phyloP scores from a whole-genome alignment of 2,329 filamentous ascomycete genomes.

The Aureobasidium leucospermi region DNA sequence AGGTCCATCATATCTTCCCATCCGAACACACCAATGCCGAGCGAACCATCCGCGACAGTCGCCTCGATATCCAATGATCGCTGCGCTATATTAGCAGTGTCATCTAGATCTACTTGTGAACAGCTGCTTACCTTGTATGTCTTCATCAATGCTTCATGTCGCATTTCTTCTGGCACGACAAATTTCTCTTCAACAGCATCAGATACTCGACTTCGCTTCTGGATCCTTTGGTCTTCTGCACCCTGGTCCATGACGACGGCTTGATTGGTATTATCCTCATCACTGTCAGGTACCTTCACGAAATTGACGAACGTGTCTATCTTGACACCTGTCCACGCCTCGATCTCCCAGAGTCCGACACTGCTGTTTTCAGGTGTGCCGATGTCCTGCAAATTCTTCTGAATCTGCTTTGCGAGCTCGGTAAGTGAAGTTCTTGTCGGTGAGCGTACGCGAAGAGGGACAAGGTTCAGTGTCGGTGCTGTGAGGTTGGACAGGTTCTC shows the following conservation, averaged over 20 bases:
- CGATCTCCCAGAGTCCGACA: slow-evolving; percentile 63
- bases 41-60: slow-evolving; percentile 38
- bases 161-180: slow-evolving; percentile 20
- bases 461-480: slow-evolving; percentile 70
- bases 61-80: slow-evolving; percentile 50
- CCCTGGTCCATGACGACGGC: slow-evolving; percentile 21
- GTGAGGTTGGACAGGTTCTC: slow-evolving; percentile 43
- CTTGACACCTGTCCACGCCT: slow-evolving; percentile 63
- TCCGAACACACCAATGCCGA: slow-evolving; percentile 49
- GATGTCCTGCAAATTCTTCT: slow-evolving; percentile 60
- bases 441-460: slow-evolving; percentile 57
- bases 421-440: slow-evolving; percentile 31
- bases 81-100: slow-evolving; percentile 28
- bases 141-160: slow-evolving; percentile 20
- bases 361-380: slow-evolving; percentile 47
- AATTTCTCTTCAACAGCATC: slow-evolving; percentile 13
- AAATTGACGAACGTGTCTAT: slow-evolving; percentile 79
- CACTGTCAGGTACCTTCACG: slow-evolving; percentile 47
- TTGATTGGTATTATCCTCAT: slow-evolving; percentile 4
- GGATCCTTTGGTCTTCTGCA: slow-evolving; percentile 17
- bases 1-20: slow-evolving; percentile 37
- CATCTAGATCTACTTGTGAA: neutral
- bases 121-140: slow-evolving; percentile 33
- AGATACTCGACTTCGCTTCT: slow-evolving; percentile 19
- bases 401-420: slow-evolving; percentile 53